These are phyloP conservation scores for Fusarium robinianum DNA, from an alignment of 2,329 filamentous ascomycete genomes.

Conservation along the genomic window DNA sequence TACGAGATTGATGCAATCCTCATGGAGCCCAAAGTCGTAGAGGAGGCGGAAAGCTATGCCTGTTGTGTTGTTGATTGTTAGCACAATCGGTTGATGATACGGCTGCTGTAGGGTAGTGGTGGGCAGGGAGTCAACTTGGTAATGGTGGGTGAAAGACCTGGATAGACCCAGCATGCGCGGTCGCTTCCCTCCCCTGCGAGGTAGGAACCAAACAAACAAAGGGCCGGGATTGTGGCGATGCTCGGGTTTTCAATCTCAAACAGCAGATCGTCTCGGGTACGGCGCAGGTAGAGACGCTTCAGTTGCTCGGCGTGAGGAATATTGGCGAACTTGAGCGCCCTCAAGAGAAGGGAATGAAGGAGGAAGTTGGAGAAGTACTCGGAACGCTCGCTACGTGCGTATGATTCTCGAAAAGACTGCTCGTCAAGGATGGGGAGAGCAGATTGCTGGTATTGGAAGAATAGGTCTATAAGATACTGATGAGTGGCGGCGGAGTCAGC, in stretches of 20 bases:
- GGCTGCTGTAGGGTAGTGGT: no score
- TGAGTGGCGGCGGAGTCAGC: not conserved
- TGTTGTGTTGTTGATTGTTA: no score
- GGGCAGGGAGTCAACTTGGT: no score
- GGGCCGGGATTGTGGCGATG: not conserved
- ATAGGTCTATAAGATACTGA: not conserved
- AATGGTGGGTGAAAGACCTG: not conserved
- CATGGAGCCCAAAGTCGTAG: conserved; percentile 1
- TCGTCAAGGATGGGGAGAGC: not conserved
- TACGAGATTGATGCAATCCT: not conserved
- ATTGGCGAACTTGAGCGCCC: not conserved
- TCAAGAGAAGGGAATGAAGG: not conserved
- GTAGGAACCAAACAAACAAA: not conserved
- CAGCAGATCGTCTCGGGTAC: not conserved
- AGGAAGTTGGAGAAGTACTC: conserved; percentile 1
- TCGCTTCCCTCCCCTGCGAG: not conserved
- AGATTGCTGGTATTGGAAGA: conserved; percentile 1
- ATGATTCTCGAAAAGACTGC: not conserved
- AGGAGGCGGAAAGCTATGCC: not conserved
- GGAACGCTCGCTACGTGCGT: not conserved
- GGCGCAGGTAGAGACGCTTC: not conserved
- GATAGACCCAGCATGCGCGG: conserved; percentile 1
- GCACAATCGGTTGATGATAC: no score
- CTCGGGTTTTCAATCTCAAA: conserved; percentile 1
- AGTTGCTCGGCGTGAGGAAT: not conserved